A percentile compares a stretch with the other conserved stretches of the same genome.
Evolutionary conservation across 2,329 filamentous ascomycete genomes (phyloP).

Genomic region (Diplodia seriata): DNA sequence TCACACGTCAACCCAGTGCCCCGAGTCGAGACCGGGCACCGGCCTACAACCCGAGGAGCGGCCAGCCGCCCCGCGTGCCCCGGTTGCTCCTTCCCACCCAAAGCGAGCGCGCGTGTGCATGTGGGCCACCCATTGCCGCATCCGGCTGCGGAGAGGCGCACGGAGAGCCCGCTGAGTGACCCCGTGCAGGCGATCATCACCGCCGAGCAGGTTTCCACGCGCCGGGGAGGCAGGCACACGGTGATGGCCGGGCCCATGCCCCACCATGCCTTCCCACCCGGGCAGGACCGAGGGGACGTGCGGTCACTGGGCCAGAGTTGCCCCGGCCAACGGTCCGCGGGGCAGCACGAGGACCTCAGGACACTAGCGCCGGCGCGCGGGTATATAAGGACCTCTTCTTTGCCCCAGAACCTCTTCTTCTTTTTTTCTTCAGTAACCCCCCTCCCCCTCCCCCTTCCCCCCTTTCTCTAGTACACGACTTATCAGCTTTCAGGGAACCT

Average conservation of each 20-base stretch:
- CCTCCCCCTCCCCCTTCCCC: no score
- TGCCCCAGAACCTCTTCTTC: background rate
- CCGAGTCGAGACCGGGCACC: background rate
- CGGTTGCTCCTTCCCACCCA: background rate
- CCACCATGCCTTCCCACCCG: no score
- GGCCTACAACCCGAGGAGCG: background rate
- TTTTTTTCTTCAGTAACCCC: background rate
- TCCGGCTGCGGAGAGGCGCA: background rate
- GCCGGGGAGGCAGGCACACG: no score
- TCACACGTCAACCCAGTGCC: background rate
- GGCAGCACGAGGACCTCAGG: background rate
- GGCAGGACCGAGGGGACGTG: no score
- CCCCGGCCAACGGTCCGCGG: background rate
- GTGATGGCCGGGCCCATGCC: no score
- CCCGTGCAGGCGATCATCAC: background rate
- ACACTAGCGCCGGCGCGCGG: background rate
- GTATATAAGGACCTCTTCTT: background rate
- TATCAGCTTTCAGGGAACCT: no score
- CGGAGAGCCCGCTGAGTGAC: background rate
- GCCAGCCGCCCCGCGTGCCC: background rate
- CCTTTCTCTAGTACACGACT: no score
- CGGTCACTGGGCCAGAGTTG: no score
- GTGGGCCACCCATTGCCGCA: background rate
- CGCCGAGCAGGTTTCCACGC: no score
- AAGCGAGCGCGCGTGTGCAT: background rate